phyloP scores from a whole-genome alignment of 768 basidiomycete genomes.

The Panus rudis region DNA sequence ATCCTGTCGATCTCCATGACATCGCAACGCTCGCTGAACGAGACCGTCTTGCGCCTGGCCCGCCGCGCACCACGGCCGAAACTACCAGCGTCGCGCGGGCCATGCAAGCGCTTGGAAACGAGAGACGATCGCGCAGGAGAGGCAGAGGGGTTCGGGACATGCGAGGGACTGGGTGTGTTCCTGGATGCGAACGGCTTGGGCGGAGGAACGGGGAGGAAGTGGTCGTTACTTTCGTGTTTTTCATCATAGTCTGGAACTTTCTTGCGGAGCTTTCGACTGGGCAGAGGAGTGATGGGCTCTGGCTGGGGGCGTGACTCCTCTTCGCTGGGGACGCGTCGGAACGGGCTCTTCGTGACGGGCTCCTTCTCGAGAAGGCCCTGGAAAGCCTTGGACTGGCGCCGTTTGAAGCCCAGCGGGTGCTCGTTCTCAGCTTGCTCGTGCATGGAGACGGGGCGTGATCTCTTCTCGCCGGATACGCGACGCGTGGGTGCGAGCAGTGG shows the following conservation, averaged over 20 bases:
- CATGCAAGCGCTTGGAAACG: slow-evolving; percentile 67
- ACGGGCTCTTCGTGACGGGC: slow-evolving; percentile 79
- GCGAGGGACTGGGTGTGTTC: slow-evolving; percentile 21
- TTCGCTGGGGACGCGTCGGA: slow-evolving; percentile 32
- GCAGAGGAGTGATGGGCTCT: slow-evolving; percentile 17
- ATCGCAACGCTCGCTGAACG: slow-evolving; percentile 73
- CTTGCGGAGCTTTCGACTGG: not conserved
- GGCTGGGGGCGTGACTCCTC: slow-evolving; percentile 24
- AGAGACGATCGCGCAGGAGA: slow-evolving; percentile 63
- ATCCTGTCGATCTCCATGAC: slow-evolving; percentile 63
- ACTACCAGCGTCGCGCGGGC: slow-evolving; percentile 52
- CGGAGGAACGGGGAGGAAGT: slow-evolving; percentile 20
- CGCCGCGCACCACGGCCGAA: slow-evolving; percentile 32
- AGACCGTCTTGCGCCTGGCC: slow-evolving; percentile 59
- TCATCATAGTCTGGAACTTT: slow-evolving; percentile 8
- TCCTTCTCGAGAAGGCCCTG: slow-evolving; percentile 70
- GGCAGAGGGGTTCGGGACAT: slow-evolving; percentile 20
- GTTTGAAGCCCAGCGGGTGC: slow-evolving; percentile 61
- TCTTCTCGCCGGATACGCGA: slow-evolving; percentile 71
- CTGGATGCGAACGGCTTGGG: slow-evolving; percentile 16
- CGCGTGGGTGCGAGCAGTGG: slow-evolving; percentile 30
- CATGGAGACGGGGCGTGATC: slow-evolving; percentile 66
- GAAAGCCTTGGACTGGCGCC: slow-evolving; percentile 68
- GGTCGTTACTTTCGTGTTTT: slow-evolving; percentile 5
- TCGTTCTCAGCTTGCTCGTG: slow-evolving; percentile 68